Percentiles rank a stretch among this genome's conserved stretches.
Evolutionary conservation across 371 early-diverging fungal genomes (phyloP).

Genomic region (Mortierella sp.): DNA sequence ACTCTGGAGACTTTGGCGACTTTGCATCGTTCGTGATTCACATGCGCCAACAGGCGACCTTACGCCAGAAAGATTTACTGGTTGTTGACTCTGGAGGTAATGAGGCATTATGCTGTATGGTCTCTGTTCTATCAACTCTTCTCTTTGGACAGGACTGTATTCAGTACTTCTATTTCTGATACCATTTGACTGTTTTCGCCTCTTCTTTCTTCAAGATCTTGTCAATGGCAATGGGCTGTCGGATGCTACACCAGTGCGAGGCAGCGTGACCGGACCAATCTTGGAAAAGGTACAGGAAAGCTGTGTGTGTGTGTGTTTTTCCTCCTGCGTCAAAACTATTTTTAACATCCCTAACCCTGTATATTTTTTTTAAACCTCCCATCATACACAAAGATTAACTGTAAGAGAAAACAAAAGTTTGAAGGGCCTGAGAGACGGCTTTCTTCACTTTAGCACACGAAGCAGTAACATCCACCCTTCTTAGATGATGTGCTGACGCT

Average conservation of each 20-base stretch:
- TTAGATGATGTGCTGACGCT: slow-evolving; percentile 18
- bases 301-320: too few species aligned
- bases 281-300: background rate
- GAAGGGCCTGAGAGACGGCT: background rate
- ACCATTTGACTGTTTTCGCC: too few species aligned
- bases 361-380: too few species aligned
- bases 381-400: slow-evolving; percentile 7
- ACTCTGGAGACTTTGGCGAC: slow-evolving; percentile 58
- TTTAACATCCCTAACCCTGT: too few species aligned
- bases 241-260: slow-evolving; percentile 56
- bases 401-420: background rate
- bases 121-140: too few species aligned
- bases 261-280: slow-evolving; percentile 54
- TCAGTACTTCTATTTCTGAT: background rate
- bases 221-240: slow-evolving; percentile 52
- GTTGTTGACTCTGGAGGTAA: slow-evolving; percentile 58
- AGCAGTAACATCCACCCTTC: too few species aligned
- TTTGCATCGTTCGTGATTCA: slow-evolving; percentile 56
- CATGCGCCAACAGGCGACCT: slow-evolving; percentile 55
- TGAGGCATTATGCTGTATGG: background rate
- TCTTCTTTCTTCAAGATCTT: background rate
- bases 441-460: too few species aligned
- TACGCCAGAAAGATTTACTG: slow-evolving; percentile 55
- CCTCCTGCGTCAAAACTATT: too few species aligned
- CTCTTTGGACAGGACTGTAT: too few species aligned